Conservation (phyloP, 2,329 filamentous ascomycete species). For the Keithomyces neogunnii region DNA sequence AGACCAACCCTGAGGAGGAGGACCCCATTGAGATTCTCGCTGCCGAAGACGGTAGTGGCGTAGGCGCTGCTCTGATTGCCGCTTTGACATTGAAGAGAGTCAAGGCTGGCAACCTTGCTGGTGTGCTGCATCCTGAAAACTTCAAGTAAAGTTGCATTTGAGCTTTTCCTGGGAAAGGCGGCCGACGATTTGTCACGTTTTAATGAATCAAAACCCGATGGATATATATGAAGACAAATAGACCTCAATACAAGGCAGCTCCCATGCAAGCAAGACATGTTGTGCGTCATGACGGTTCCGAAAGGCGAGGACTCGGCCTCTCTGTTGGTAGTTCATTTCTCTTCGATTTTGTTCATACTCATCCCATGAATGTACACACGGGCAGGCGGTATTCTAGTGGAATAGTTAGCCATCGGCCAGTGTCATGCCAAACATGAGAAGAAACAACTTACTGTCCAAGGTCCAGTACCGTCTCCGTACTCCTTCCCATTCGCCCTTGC, state of each 20-base stretch:
- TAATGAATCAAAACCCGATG: conserved; percentile 16
- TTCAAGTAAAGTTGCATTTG: conserved; percentile 27
- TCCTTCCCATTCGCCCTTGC: conserved; percentile 75
- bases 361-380: conserved; percentile 65
- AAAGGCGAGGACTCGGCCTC: background rate
- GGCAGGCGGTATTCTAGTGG: conserved; percentile 60
- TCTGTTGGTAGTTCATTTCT: background rate
- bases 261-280: background rate
- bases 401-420: background rate
- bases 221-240: conserved; percentile 10
- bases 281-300: background rate
- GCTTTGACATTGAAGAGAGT: conserved; percentile 58
- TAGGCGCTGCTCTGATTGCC: conserved; percentile 93
- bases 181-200: conserved; percentile 8
- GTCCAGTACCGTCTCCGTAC: conserved; percentile 87
- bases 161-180: background rate
- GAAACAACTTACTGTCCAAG: conserved; percentile 42
- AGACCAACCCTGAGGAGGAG: conserved; percentile 59
- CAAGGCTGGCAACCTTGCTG: conserved; percentile 52
- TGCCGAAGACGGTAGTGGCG: conserved; percentile 92
- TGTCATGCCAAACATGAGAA: conserved; percentile 1
- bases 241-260: conserved; percentile 10
- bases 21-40: conserved; percentile 83
- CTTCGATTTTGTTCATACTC: conserved; percentile 11
- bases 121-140: conserved; percentile 58